Evolutionary conservation across 106 monocot genomes (phyloP), one percentile per base, ranked within the genome.

Genomic region (Acorus gramineus): DNA sequence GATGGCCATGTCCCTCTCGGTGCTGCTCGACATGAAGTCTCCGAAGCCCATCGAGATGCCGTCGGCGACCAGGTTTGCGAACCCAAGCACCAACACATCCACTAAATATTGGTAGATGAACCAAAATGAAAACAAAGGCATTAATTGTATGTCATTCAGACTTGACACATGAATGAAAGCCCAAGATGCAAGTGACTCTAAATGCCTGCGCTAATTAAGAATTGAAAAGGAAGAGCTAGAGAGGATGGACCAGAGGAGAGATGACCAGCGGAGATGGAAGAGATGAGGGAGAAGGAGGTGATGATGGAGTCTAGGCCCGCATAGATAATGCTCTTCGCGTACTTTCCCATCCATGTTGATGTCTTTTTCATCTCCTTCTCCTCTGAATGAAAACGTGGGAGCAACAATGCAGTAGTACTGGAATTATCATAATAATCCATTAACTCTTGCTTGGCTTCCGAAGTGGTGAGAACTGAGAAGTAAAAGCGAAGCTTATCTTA

Each of bases 271-370:
- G 72, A 72, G 54, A 72, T 72, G 72, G 64, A 72, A 11, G 71
- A 64, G 13, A 72, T 49, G 48, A 72, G 71, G 64, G 71, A 72
- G 71, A 72, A 64, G 56, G 63, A 64, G 71, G 55, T 64, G 63
- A 72, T 11, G 47, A 72, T 72, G 63, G 64, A 53, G 47, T 72
- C 71, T 4, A 63, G 71, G 11, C 55, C 64, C 9, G 47, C 63
- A 12, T 63, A 63, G 11, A 71, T 44, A 46, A 63, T 46, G 51
- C 59, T 60, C 62, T 62, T 71, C 14, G 57, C 63, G 44, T 42
- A 7, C 7, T 64, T 63, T 28, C 63, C 63, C 3, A 14, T 63
- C 72, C 62, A 57, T 28, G 28, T 28, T 28, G 28, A 1, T 28
- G 28, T 28, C 28, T 28, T 28, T 28, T 28, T 28, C 28, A 28